Conservation (phyloP, 768 basidiomycete species). For the Russula emetica region DNA sequence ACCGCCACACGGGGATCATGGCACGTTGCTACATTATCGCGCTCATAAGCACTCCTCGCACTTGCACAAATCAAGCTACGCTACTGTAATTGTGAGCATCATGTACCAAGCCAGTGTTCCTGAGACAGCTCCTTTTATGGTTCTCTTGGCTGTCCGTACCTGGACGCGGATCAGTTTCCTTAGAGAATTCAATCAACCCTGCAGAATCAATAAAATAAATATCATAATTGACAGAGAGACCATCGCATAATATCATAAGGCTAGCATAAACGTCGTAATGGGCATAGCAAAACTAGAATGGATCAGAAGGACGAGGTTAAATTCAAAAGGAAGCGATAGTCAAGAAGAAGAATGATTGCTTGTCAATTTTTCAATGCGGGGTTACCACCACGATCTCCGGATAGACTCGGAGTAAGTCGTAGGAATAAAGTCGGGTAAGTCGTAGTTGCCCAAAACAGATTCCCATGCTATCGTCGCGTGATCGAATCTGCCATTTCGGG, state of each 20-base stretch:
- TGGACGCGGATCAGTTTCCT: background rate
- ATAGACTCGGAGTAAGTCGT: conserved; percentile 12
- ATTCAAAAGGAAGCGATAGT: background rate
- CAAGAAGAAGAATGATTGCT: no score
- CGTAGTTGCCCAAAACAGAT: conserved; percentile 21
- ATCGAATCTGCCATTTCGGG: conserved; percentile 16
- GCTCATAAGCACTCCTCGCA: background rate
- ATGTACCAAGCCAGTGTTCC: background rate
- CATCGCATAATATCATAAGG: conserved; percentile 14
- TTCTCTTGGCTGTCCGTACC: background rate
- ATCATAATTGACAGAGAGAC: background rate
- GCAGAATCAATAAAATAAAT: background rate
- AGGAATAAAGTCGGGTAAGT: conserved; percentile 22
- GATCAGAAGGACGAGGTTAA: background rate
- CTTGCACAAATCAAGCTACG: no score
- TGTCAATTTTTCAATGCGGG: conserved; percentile 5
- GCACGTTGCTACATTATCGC: background rate
- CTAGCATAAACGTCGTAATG: background rate
- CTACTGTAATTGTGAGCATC: background rate
- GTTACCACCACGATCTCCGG: conserved; percentile 21
- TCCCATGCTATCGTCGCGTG: conserved; percentile 2
- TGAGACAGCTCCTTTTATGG: background rate
- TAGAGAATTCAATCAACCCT: background rate
- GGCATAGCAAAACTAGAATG: background rate
- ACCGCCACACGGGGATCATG: background rate